phyloP scores from a whole-genome alignment of 108 stramenopile genomes.

The Skeletonema tropicum region DNA sequence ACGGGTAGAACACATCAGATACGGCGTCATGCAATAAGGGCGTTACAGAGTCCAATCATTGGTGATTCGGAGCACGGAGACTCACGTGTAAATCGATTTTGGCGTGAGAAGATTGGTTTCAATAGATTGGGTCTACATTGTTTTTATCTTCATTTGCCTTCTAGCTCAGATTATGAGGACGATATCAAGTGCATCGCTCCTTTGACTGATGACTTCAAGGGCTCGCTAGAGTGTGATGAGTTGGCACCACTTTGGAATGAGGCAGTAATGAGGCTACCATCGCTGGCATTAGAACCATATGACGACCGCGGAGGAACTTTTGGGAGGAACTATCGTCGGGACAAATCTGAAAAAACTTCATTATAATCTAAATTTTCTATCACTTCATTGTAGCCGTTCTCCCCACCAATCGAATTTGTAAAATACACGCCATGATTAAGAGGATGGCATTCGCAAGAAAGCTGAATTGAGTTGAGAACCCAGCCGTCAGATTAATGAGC shows the following conservation, averaged over 20 bases:
- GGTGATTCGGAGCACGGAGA: slow-evolving; percentile 83
- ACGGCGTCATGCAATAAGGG: slow-evolving; percentile 45
- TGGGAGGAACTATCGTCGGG: slow-evolving; percentile 49
- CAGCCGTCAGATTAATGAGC: slow-evolving; percentile 74
- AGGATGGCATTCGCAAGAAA: slow-evolving; percentile 69
- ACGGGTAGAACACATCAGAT: slow-evolving; percentile 69
- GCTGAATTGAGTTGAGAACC: slow-evolving; percentile 56
- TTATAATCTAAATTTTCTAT: background rate
- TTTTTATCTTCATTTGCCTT: slow-evolving; percentile 56
- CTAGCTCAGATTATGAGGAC: slow-evolving; percentile 8
- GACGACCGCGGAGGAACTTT: slow-evolving; percentile 63
- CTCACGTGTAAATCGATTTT: slow-evolving; percentile 68
- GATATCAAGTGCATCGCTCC: slow-evolving; percentile 52
- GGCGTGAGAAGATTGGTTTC: slow-evolving; percentile 59
- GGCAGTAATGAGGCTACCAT: slow-evolving; percentile 42
- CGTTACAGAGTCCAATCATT: slow-evolving; percentile 54
- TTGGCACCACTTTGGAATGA: slow-evolving; percentile 46
- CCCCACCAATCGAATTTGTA: slow-evolving; percentile 57
- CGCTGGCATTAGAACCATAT: slow-evolving; percentile 38
- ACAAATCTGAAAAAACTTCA: background rate
- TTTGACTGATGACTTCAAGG: slow-evolving; percentile 39
- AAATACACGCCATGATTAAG: slow-evolving; percentile 61
- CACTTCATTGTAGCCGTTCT: background rate
- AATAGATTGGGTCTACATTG: slow-evolving; percentile 73
- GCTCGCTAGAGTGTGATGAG: slow-evolving; percentile 24